A percentile compares a stretch with the other conserved stretches of the same genome.
phyloP scores from a whole-genome alignment of 345 rosid species.

The Cochlearia excelsa region DNA sequence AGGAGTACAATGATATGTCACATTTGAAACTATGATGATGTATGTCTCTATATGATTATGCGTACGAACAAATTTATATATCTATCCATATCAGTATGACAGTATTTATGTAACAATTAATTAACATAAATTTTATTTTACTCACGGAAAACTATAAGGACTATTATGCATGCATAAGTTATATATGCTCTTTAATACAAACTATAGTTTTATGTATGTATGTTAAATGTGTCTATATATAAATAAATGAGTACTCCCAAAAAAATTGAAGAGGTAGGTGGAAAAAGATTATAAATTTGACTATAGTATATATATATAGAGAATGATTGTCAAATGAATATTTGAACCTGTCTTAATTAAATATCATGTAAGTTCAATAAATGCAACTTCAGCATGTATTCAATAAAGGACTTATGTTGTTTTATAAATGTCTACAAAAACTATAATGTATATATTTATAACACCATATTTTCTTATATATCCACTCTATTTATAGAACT shows the following conservation, averaged over 20 bases:
- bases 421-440: constrained; percentile 12
- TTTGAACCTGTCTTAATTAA: constrained; percentile 25
- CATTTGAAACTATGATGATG: constrained; percentile 28
- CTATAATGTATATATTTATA: not conserved
- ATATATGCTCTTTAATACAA: not conserved
- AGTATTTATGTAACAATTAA: constrained; percentile 11
- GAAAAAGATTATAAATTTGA: constrained; percentile 22
- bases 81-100: constrained; percentile 1
- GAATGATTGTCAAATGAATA: constrained; percentile 43
- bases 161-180: too few relatives aligned
- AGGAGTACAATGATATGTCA: constrained; percentile 41
- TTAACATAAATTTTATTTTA: not conserved
- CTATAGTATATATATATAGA: constrained; percentile 20
- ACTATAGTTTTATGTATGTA: constrained; percentile 16
- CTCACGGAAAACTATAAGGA: not conserved
- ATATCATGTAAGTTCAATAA: constrained; percentile 47
- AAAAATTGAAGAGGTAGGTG: constrained; percentile 31
- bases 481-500: constrained; percentile 31
- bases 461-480: constrained; percentile 2
- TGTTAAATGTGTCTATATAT: not conserved
- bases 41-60: constrained; percentile 21
- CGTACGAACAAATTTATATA: constrained; percentile 20
- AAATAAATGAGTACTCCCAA: constrained; percentile 13
- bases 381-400: constrained; percentile 54
- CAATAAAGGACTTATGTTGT: constrained; percentile 24